Evolutionary conservation across 2,329 filamentous ascomycete species (phyloP), one percentile per base, ranked within the genome.

Genomic region (Colletotrichum orchidophilum): DNA sequence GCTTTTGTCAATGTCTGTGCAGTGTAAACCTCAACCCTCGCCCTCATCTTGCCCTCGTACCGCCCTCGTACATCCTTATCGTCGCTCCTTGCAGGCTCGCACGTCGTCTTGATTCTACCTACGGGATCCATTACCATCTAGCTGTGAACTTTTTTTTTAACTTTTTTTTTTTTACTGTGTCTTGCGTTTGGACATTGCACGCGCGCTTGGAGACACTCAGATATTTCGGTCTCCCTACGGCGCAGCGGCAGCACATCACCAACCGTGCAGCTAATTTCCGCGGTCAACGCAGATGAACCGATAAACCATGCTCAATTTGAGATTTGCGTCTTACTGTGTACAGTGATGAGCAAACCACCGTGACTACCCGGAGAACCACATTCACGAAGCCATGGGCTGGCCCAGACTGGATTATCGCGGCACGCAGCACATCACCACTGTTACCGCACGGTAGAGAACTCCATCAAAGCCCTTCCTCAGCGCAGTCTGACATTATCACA

Each of bases 401-500:
- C 58, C 68, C 67, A 52, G 57, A 62, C 57, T 63, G 49, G 18
- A 58, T 57, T 58, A 52, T 26, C 60, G 52, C 55, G 35, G 29
- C 50, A 60, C n/a, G 57, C n/a, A 18, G 39, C 15, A 42, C 63
- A 61, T 60, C 29, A 31, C 52, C 57, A 46, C 46, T 33, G 21
- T 9, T 29, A 39, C 24, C 49, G 31, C 24, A 26, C 33, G 31
- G 11, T 39, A 12, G 33, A 71, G 55, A 66, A 67, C 42, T 27
- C 31, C 31, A 35, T 68, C 42, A 52, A 71, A 68, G 39, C 15
- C 39, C 31, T 21, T 60, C 49, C n/a, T 31, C 66, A 58, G 12
- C 49, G 11, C 57, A 59, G 39, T 55, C 46, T 60, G 66, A 72
- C 27, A 65, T 65, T 49, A 42, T 72, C 53, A 53, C 63, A 18